phyloP scores from a whole-genome alignment of 768 basidiomycete genomes.

The Chalciporus chontae region DNA sequence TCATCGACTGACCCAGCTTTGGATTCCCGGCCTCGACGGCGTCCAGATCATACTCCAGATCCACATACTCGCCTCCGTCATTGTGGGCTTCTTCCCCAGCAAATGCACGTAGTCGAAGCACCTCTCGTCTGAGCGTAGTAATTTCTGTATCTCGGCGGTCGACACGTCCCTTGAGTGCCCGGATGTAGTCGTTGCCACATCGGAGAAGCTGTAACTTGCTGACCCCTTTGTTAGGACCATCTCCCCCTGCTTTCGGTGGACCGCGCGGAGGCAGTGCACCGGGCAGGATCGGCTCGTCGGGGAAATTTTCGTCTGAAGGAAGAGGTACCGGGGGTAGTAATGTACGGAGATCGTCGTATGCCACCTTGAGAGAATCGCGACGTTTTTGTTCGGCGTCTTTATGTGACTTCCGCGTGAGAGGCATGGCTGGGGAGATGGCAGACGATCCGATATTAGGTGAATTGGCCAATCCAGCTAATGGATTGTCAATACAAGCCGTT shows the following conservation, averaged over 20 bases:
- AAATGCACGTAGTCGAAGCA: constrained; percentile 51
- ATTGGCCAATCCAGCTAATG: constrained; percentile 33
- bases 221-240: constrained; percentile 93
- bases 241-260: constrained; percentile 76
- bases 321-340: constrained; percentile 88
- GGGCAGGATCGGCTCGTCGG: constrained; percentile 74
- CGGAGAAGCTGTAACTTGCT: constrained; percentile 90
- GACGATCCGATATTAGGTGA: constrained; percentile 24
- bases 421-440: constrained; percentile 34
- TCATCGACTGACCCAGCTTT: constrained; percentile 17
- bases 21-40: constrained; percentile 22
- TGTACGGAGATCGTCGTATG: constrained; percentile 79
- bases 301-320: constrained; percentile 67
- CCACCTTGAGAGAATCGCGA: constrained; percentile 92
- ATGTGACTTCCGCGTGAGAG: constrained; percentile 75
- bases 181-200: constrained; percentile 87
- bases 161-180: constrained; percentile 69
- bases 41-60: constrained; percentile 30
- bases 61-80: constrained; percentile 24
- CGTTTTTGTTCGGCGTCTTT: constrained; percentile 98
- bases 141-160: constrained; percentile 83
- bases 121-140: constrained; percentile 58
- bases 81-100: constrained; percentile 19
- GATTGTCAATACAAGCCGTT: constrained; percentile 2
- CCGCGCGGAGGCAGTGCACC: constrained; percentile 89